Evolutionary conservation across 2,329 filamentous ascomycete genomes (phyloP).

Genomic region (Aspergillus awamori): DNA sequence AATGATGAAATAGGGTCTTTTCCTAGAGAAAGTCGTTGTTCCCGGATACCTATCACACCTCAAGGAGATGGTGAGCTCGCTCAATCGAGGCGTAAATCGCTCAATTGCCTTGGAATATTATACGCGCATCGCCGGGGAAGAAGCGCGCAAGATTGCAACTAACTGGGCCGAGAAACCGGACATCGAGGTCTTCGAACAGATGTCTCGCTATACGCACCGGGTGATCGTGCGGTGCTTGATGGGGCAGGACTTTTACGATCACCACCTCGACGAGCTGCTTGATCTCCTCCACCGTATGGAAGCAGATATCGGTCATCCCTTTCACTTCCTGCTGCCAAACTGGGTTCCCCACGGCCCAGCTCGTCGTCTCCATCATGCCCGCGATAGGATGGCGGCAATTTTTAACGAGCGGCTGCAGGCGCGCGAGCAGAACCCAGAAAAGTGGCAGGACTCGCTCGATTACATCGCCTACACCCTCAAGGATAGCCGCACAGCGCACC

Average conservation of each 20-base stretch:
- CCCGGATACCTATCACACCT: slow-evolving; percentile 1
- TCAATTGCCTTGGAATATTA: background rate
- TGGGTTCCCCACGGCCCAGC: background rate
- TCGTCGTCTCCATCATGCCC: background rate
- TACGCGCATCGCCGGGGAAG: background rate
- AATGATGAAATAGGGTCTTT: background rate
- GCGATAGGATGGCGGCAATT: background rate
- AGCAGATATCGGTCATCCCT: background rate
- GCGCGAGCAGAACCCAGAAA: background rate
- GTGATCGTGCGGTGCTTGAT: slow-evolving; percentile 11
- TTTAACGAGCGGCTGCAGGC: background rate
- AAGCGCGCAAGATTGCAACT: background rate
- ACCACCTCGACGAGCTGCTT: slow-evolving; percentile 3
- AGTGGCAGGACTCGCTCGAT: slow-evolving; percentile 5
- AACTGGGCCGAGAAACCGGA: background rate
- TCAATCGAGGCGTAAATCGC: background rate
- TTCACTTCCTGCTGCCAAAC: background rate
- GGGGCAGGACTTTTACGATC: slow-evolving; percentile 7
- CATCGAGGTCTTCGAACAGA: slow-evolving; percentile 3
- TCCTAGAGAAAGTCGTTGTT: slow-evolving; percentile 3
- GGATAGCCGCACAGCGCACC: slow-evolving; percentile 2
- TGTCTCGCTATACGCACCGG: background rate
- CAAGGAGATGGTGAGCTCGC: background rate
- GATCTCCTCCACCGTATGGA: slow-evolving; percentile 4
- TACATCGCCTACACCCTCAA: slow-evolving; percentile 6